These are phyloP conservation scores for Uronychia binucleata DNA, from an alignment of 73 alveolate species.

Conservation along the genomic window DNA sequence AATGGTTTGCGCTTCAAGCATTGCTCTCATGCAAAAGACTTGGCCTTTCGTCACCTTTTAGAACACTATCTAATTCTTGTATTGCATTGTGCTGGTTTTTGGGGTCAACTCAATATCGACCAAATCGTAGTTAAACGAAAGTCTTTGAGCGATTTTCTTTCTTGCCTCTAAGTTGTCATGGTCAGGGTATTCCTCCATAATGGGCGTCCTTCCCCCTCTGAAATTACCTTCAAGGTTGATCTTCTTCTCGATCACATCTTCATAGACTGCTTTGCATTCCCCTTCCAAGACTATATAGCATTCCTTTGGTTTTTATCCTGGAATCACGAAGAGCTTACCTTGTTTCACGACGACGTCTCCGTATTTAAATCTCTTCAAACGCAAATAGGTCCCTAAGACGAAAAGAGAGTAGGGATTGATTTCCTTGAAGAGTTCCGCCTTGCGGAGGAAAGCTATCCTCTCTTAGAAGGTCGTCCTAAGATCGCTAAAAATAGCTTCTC, in stretches of 20 bases:
- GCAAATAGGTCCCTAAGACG: constrained; percentile 14
- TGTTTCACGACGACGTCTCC: constrained; percentile 44
- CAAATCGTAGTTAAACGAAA: constrained; percentile 1
- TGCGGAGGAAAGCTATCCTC: constrained; percentile 18
- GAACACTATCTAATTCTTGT: not conserved
- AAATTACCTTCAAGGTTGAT: constrained; percentile 29
- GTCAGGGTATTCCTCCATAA: not conserved
- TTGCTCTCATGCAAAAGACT: not conserved
- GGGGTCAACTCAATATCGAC: not conserved
- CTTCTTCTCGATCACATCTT: constrained; percentile 7
- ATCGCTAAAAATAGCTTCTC: constrained; percentile 5
- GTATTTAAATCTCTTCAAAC: constrained; percentile 9
- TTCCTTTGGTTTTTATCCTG: constrained; percentile 26
- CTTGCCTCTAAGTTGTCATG: not conserved
- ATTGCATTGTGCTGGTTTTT: not conserved
- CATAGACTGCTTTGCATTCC: constrained; percentile 42
- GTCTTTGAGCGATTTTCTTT: not conserved
- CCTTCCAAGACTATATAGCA: constrained; percentile 52
- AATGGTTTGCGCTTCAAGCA: not conserved
- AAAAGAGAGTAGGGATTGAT: constrained; percentile 42
- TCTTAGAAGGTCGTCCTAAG: constrained; percentile 9
- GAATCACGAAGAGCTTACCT: not conserved
- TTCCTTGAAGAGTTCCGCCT: constrained; percentile 34
- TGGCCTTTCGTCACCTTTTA: not conserved
- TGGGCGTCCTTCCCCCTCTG: not conserved